A percentile compares a stretch with the other conserved stretches of the same genome.
phyloP scores from a whole-genome alignment of 352 stramenopile species.

The Detonula confervacea region DNA sequence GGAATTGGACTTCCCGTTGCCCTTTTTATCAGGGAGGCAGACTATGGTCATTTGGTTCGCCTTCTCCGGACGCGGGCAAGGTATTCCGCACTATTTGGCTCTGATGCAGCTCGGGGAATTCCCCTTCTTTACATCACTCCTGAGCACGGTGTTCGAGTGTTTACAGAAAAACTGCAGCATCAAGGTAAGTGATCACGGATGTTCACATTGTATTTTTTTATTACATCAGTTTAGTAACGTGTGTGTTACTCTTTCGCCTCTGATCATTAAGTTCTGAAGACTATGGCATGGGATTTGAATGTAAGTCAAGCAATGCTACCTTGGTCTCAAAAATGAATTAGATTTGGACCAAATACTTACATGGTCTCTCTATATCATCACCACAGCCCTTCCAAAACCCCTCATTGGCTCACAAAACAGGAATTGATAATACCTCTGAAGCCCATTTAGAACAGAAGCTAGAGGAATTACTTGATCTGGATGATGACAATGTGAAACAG shows the following conservation, averaged over 20 bases:
- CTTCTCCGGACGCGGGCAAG: slow-evolving; percentile 78
- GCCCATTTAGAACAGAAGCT: slow-evolving; percentile 77
- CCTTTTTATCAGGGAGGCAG: slow-evolving; percentile 76
- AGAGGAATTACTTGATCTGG: slow-evolving; percentile 82
- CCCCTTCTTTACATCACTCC: slow-evolving; percentile 79
- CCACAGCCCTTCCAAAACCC: slow-evolving; percentile 85
- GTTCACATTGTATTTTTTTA: too few relatives aligned
- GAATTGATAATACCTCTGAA: slow-evolving; percentile 73
- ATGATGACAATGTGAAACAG: slow-evolving; percentile 70
- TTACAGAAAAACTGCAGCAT: slow-evolving; percentile 77
- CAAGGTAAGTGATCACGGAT: too few relatives aligned
- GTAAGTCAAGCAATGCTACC: too few relatives aligned
- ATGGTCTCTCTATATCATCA: too few relatives aligned
- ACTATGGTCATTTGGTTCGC: slow-evolving; percentile 77
- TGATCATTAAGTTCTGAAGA: too few relatives aligned
- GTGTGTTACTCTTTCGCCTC: too few relatives aligned
- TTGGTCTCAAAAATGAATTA: too few relatives aligned
- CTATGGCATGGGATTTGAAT: slow-evolving; percentile 76
- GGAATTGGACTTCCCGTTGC: slow-evolving; percentile 80
- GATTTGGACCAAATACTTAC: too few relatives aligned
- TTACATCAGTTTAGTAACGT: too few relatives aligned
- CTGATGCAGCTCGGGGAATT: slow-evolving; percentile 57
- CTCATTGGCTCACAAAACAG: slow-evolving; percentile 72
- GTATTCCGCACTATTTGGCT: slow-evolving; percentile 65
- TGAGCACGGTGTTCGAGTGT: slow-evolving; percentile 66